These are phyloP conservation scores for Xanthoceras sorbifolium DNA, from an alignment of 345 rosid genomes.

Conservation along the genomic window DNA sequence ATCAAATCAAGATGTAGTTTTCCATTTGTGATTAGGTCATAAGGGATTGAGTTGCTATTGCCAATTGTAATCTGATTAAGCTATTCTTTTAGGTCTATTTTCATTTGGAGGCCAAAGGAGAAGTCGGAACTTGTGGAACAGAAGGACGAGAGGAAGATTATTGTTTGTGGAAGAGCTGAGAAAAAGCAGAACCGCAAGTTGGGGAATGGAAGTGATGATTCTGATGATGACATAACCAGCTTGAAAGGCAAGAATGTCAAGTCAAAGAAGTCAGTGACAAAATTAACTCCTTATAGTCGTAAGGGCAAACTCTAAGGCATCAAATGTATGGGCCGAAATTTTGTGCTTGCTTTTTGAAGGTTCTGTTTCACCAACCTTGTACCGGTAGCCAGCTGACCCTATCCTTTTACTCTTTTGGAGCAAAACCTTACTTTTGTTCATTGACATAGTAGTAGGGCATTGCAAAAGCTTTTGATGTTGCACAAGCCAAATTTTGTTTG, in stretches of 20 bases:
- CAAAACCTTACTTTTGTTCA: not conserved
- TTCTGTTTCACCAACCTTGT: not conserved
- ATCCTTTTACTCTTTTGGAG: not conserved
- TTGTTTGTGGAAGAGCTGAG: slow-evolving; percentile 49
- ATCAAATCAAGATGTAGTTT: too few relatives aligned
- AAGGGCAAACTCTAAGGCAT: slow-evolving; percentile 39
- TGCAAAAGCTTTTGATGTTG: not conserved
- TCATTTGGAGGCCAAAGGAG: slow-evolving; percentile 87
- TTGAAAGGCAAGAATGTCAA: slow-evolving; percentile 58
- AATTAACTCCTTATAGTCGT: slow-evolving; percentile 31
- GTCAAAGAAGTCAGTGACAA: slow-evolving; percentile 33
- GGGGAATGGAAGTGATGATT: slow-evolving; percentile 46
- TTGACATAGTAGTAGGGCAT: not conserved
- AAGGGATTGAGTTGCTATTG: not conserved
- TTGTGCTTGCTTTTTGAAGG: not conserved
- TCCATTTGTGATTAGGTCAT: too few relatives aligned
- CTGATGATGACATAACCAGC: slow-evolving; percentile 49
- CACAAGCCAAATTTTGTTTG: not conserved
- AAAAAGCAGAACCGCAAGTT: slow-evolving; percentile 53
- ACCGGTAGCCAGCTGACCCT: not conserved
- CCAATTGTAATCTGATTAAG: not conserved
- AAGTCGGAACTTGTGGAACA: slow-evolving; percentile 47
- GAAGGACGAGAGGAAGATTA: slow-evolving; percentile 56
- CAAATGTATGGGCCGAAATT: not conserved
- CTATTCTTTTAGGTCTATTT: slow-evolving; percentile 65